Evolutionary conservation across 2,329 filamentous ascomycete genomes (phyloP).

Genomic region (Monilinia fructicola): DNA sequence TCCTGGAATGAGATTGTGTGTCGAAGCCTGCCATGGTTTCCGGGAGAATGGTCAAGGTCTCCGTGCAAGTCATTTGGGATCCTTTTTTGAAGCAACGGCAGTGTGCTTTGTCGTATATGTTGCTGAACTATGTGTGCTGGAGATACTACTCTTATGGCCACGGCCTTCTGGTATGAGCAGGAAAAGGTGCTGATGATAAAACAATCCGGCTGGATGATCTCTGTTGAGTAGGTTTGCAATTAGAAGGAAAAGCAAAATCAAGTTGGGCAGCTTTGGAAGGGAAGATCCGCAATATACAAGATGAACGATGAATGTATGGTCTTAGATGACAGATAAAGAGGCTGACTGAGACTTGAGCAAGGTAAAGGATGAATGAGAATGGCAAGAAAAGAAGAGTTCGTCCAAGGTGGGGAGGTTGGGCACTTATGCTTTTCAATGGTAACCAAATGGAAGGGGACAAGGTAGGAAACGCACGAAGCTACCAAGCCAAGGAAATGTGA

Average conservation of each 20-base stretch:
- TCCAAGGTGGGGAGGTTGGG: slow-evolving; percentile 29
- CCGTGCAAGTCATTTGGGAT: slow-evolving; percentile 39
- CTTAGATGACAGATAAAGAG: slow-evolving; percentile 27
- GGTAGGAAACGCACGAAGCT: slow-evolving; percentile 22
- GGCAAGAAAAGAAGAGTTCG: slow-evolving; percentile 27
- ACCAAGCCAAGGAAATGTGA: slow-evolving; percentile 18
- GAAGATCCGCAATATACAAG: slow-evolving; percentile 24
- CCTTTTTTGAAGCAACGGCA: slow-evolving; percentile 26
- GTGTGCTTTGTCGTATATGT: slow-evolving; percentile 21
- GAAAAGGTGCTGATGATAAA: slow-evolving; percentile 20
- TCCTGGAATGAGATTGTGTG: slow-evolving; percentile 35
- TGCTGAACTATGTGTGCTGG: slow-evolving; percentile 20
- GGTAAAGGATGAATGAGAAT: slow-evolving; percentile 27
- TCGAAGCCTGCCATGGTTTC: slow-evolving; percentile 40
- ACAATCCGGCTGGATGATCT: slow-evolving; percentile 25
- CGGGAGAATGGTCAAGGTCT: slow-evolving; percentile 38
- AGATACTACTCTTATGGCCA: slow-evolving; percentile 30
- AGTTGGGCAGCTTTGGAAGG: slow-evolving; percentile 17
- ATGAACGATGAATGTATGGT: slow-evolving; percentile 25
- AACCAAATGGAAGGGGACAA: slow-evolving; percentile 16
- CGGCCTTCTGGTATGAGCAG: slow-evolving; percentile 26
- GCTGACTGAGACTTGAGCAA: slow-evolving; percentile 20
- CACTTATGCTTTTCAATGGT: slow-evolving; percentile 35
- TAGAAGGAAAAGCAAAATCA: slow-evolving; percentile 4
- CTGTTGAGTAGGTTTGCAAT: slow-evolving; percentile 26